Base-by-base conservation (phyloP, 805 yeast genomes). In the Phaffomyces opuntiae region DNA sequence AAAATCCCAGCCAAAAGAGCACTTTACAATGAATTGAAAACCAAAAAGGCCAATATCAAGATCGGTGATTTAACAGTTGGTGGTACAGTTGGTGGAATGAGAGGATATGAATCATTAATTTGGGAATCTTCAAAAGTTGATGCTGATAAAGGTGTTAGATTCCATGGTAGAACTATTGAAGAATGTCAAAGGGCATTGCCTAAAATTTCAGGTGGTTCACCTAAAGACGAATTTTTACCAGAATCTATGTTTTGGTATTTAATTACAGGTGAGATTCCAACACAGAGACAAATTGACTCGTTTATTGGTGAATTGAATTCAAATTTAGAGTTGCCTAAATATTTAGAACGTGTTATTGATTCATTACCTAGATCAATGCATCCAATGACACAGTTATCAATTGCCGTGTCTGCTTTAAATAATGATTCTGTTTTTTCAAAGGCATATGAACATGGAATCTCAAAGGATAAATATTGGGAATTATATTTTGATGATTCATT, bases 121-220 rank as follows among this genome's bases (percentile, higher is more conserved):
- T 85, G 93, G 93, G 89, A 84, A 60, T 81, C 88, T 45, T 82
- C 90, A 13, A 80, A 77, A 39, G 77, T 85, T 54, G 91, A 85
- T 62, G 82, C 91, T 44, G 71, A 78, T 44, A 79, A 77, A 59
- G 93, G 93, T 34, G 85, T 85, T 61, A 77, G 82, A 47, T 85
- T 85, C 74, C 86, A 85, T 66, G 89, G 89, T 47, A 71, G 73
- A 63, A 80, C 90, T 48, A 85, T 84, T 54, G 74, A 80, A 53
- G 86, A 84, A 53, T 80, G 86, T 64, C 90, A 82, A 66, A 61
- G 67, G 49, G 65, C 70, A 52, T 73, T 85, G 55, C 90, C 91
- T 51, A 75, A 74, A 62, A 27, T 45, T 7, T n/a, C 16, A 43
- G 48, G 43, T 16, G 19, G 21, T 16, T 13, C 31, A 21, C 78